A percentile compares a stretch with the other conserved stretches of the same genome.
These are phyloP conservation scores for Beauveria sp. DNA, from an alignment of 2,329 filamentous ascomycete genomes.

Conservation along the genomic window DNA sequence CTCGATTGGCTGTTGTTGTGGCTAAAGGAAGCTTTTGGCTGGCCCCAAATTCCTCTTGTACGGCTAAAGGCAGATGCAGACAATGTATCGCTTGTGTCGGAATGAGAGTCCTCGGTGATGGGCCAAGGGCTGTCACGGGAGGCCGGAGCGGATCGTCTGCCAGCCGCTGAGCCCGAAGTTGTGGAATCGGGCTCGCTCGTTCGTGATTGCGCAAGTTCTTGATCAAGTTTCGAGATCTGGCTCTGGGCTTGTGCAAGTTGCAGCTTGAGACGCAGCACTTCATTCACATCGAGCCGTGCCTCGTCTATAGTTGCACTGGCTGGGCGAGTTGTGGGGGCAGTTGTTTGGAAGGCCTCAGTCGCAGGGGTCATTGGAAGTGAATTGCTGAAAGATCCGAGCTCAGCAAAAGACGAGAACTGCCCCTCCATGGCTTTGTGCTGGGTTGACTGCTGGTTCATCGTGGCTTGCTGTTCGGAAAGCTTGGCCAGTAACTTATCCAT, in stretches of 20 bases:
- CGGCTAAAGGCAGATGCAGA: slow-evolving; percentile 45
- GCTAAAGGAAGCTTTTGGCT: slow-evolving; percentile 34
- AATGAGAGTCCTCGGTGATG: slow-evolving; percentile 44
- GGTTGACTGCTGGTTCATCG: slow-evolving; percentile 50
- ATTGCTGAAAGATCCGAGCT: slow-evolving; percentile 45
- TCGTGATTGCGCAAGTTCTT: slow-evolving; percentile 60
- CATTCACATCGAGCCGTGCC: slow-evolving; percentile 36
- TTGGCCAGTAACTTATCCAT: slow-evolving; percentile 70
- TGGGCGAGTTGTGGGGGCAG: slow-evolving; percentile 42
- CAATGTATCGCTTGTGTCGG: slow-evolving; percentile 48
- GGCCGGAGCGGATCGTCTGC: slow-evolving; percentile 15
- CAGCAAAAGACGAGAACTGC: slow-evolving; percentile 28
- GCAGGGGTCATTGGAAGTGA: slow-evolving; percentile 58
- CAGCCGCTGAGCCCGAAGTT: slow-evolving; percentile 14
- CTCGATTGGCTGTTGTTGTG: slow-evolving; percentile 26
- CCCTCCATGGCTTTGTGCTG: slow-evolving; percentile 34
- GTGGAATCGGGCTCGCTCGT: slow-evolving; percentile 46
- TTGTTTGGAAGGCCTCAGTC: slow-evolving; percentile 43
- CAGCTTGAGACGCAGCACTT: slow-evolving; percentile 60
- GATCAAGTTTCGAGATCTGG: slow-evolving; percentile 63
- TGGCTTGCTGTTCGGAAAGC: slow-evolving; percentile 61
- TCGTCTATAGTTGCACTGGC: slow-evolving; percentile 44
- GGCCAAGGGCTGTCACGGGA: slow-evolving; percentile 44
- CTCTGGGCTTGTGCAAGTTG: slow-evolving; percentile 64
- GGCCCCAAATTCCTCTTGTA: slow-evolving; percentile 49